Base-by-base conservation (phyloP, 2,329 filamentous ascomycete genomes). In the Colletotrichum horii region DNA sequence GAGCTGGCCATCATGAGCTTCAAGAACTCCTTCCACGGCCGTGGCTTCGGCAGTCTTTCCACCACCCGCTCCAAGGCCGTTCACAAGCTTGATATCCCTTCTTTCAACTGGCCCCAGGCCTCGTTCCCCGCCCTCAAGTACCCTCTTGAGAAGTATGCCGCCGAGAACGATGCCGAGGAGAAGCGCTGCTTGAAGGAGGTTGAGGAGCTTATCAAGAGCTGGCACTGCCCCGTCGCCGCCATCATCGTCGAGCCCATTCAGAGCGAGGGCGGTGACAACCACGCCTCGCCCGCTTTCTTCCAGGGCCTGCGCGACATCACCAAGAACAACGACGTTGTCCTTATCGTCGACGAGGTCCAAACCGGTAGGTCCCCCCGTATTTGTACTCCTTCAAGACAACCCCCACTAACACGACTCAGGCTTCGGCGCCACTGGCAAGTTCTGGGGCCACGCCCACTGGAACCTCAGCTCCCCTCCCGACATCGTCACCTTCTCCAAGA, bases 381-480 rank as follows among this genome's bases (percentile, higher is more conserved):
- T 11, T n/a, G 12, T 11, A 64, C 22, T 19, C 32, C 55, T 0
- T 6, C 24, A 11, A 28, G 24, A 8, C 2, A 14, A 22, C 11
- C 43, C 43, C n/a, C n/a, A 22, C 62, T 76, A 1, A 76, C 56
- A 26, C 16, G 4, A 19, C 24, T 14, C 34, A 68, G 94, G 94
- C 82, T 92, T 96, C 66, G 94, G 94, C 80, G 94, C 94, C n/a
- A 96, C 94, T 0, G 94, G 94, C 75, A 95, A 94, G 81, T 96
- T 96, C 90, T 96, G 94, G 94, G 94, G 94, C 16, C 94, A 96
- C 84, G 94, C 96, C 79, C 94, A 96, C 90, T 96, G 94, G 94
- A 90, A 93, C 81, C 88, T 96, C 58, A 80, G 87, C 55, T 87
- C 91, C 14, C 93, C 94, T 26, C 94, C 94, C 3, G 94, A 96